Evolutionary conservation across 31 red algal genomes (phyloP).

Genomic region (Endocladia muricata): DNA sequence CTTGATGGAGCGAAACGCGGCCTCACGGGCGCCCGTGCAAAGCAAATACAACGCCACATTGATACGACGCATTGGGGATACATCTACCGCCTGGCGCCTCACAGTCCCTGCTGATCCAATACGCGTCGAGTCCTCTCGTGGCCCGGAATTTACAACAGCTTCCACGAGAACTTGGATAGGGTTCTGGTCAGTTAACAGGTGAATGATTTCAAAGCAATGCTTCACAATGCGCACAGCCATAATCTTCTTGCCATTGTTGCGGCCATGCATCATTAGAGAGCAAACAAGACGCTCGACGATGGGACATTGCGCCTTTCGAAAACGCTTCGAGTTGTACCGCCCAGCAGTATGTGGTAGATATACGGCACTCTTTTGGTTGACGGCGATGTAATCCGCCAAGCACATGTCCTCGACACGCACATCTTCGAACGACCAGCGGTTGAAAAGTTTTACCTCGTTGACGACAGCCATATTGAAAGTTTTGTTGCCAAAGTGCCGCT

Average conservation of each 20-base stretch:
- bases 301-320: slow-evolving; percentile 94
- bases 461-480: slow-evolving; percentile 37
- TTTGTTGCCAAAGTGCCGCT: too few species aligned
- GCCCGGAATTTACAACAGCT: slow-evolving; percentile 95
- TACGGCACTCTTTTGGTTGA: slow-evolving; percentile 88
- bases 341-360: slow-evolving; percentile 96
- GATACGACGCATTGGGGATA: slow-evolving; percentile 93
- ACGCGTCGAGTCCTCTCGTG: slow-evolving; percentile 95
- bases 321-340: slow-evolving; percentile 90
- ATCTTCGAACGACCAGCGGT: slow-evolving; percentile 93
- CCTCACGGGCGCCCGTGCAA: slow-evolving; percentile 92
- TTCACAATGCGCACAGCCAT: slow-evolving; percentile 99
- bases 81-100: slow-evolving; percentile 96
- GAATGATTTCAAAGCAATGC: slow-evolving; percentile 98
- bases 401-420: slow-evolving; percentile 87
- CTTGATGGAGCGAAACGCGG: slow-evolving; percentile 96
- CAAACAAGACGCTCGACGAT: slow-evolving; percentile 97
- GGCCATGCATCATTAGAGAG: slow-evolving; percentile 97
- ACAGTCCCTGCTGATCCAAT: slow-evolving; percentile 98
- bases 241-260: slow-evolving; percentile 99
- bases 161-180: slow-evolving; percentile 90
- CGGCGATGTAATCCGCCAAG: slow-evolving; percentile 94
- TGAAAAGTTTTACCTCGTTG: slow-evolving; percentile 85
- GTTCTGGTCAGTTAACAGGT: slow-evolving; percentile 95
- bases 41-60: slow-evolving; percentile 93